Evolutionary conservation across 257 asterid genomes (phyloP), one percentile per base, ranked within the genome.

Genomic region (Handroanthus guayacan): DNA sequence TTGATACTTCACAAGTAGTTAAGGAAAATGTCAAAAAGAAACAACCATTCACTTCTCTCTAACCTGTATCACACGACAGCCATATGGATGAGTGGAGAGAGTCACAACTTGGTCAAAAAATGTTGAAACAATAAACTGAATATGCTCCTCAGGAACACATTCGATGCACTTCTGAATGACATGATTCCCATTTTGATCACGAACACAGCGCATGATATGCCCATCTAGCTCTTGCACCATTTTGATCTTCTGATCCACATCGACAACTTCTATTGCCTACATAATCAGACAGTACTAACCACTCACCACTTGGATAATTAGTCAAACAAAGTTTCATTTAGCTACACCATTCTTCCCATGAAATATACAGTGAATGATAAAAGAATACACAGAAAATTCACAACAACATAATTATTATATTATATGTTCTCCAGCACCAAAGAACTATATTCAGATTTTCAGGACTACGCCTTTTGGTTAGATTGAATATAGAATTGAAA

Each of bases 61-160:
- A 75, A 94, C 99, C 94, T 94, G 99, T 68, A 94, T 88, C 47
- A 92, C 99, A 62, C 99, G 99, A 76, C 99, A 94, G 51, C 99
- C 99, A 87, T 94, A 94, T 37, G 99, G 97, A 84, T 94, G 99
- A 66, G 97, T 88, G 20, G 99, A 94, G 31, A 94, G 96, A 50
- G 95, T 88, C 78, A 94, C 91, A 74, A 94, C 97, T 90, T 94
- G 97, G 83, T 87, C 97, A 74, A 81, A 92, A 83, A 94, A 92
- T 16, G 96, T 94, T 10, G 88, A 51, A 67, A 94, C 86, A 55
- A 94, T 85, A 76, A 94, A 94, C 78, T 94, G 93, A 77, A 94
- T 89, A 64, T 89, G 89, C 76, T 87, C 92, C 84, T 94, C 97
- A 2, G 97, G 97, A 3, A 94, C 94, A 64, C 98, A 92, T 81